Evolutionary conservation across 768 basidiomycete species (phyloP), one percentile per base, ranked within the genome.

Genomic region (Cystobasidium tubakii): DNA sequence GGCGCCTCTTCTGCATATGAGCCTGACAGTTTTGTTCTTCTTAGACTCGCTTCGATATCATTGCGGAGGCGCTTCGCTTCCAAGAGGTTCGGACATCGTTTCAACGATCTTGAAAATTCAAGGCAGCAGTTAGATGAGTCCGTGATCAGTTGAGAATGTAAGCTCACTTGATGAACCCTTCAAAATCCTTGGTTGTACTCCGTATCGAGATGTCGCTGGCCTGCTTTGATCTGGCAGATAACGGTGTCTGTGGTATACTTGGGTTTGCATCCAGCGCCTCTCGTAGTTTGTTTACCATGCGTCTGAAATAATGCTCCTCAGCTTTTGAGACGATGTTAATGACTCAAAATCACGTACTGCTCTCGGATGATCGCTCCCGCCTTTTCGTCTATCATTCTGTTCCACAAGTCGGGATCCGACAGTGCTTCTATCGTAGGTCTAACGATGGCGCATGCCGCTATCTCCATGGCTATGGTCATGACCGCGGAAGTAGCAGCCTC

Each of bases 341-440:
- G 44, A 29, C n/a, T 36, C 23, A 39, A 17, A 23, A 33, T 39
- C 2, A 77, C 84, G 72, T 81, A 87, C 86, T 88, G 88, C 80
- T 89, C 87, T 42, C 86, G 86, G 60, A 89, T 87, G 25, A 86
- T 86, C 63, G 85, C 86, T n/a, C 86, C 86, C n/a, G 87, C 87
- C 86, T 91, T 87, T 82, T 93, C 88, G 81, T 97, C 94, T 63
- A 97, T 90, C 43, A 87, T 86, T 73, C 87, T 85, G 82, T 99
- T 99, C 93, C 93, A 97, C 76, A 96, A 96, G 81, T 99, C 96
- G 3, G 93, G 91, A 80, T 99, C 96, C 33, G 90, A 85, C 42
- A 97, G 80, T 88, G 95, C 91, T 62, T 97, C 91, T 84, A 95
- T 88, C 67, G 95, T 81, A 15, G 95, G 93, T 79, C 90, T 88